phyloP scores from a whole-genome alignment of 768 basidiomycete species.

The Rhodotorula sphaerocarpa region DNA sequence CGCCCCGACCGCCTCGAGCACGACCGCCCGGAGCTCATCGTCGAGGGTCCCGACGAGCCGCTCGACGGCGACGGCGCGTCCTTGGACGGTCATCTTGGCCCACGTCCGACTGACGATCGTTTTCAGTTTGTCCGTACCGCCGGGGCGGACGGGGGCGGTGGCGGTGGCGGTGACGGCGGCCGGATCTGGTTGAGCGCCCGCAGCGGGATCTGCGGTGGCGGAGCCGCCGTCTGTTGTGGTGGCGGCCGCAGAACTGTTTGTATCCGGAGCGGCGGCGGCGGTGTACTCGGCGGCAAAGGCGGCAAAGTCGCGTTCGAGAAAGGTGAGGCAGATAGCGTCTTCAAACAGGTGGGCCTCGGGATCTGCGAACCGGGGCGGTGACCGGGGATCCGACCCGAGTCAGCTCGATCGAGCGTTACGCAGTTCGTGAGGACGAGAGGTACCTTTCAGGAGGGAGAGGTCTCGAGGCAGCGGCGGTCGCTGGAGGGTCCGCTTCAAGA shows the following conservation, averaged over 20 bases:
- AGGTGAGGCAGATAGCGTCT: slow-evolving; percentile 22
- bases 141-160: too few relatives aligned
- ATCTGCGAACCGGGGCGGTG: background rate
- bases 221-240: background rate
- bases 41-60: slow-evolving; percentile 13
- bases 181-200: too few relatives aligned
- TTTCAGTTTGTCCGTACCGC: slow-evolving; percentile 4
- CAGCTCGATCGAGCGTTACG: too few relatives aligned
- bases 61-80: background rate
- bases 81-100: slow-evolving; percentile 12
- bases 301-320: slow-evolving; percentile 17
- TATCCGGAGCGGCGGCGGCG: background rate
- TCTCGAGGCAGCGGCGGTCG: slow-evolving; percentile 2
- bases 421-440: background rate
- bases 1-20: slow-evolving; percentile 1
- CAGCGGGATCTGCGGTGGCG: background rate
- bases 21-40: slow-evolving; percentile 9
- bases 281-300: slow-evolving; percentile 8
- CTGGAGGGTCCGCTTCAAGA: slow-evolving; percentile 14
- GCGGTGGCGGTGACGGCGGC: too few relatives aligned
- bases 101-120: slow-evolving; percentile 14
- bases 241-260: background rate
- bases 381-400: background rate
- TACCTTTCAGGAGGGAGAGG: slow-evolving; percentile 7
- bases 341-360: slow-evolving; percentile 29